Conservation (phyloP, 441 rosid species). For the Francoa sonchifolia region DNA sequence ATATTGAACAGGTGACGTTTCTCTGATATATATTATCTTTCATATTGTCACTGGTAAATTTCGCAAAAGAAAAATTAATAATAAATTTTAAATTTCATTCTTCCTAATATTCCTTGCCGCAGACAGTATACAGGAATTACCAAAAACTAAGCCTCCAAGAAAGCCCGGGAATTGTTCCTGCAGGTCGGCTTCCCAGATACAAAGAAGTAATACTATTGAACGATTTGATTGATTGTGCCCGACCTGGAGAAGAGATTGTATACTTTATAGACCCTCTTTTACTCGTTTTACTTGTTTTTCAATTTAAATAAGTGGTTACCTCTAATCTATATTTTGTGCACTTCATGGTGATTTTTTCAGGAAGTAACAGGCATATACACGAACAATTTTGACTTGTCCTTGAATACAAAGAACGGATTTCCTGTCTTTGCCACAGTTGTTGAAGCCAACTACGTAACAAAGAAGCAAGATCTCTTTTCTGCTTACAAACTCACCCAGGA, state of each 20-base stretch:
- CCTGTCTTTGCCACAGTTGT: slow-evolving; percentile 95
- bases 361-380: slow-evolving; percentile 93
- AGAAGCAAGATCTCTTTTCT: slow-evolving; percentile 95
- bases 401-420: slow-evolving; percentile 95
- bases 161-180: slow-evolving; percentile 98
- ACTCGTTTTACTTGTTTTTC: background rate
- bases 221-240: slow-evolving; percentile 94
- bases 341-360: slow-evolving; percentile 26
- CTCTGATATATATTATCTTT: slow-evolving; percentile 2
- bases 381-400: slow-evolving; percentile 80
- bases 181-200: slow-evolving; percentile 98
- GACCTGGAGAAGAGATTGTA: slow-evolving; percentile 97
- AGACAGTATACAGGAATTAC: slow-evolving; percentile 93
- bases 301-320: slow-evolving; percentile 3
- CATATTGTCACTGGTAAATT: no score
- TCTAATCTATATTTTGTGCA: background rate
- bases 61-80: no score
- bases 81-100: no score
- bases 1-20: slow-evolving; percentile 72
- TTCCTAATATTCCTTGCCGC: slow-evolving; percentile 18
- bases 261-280: slow-evolving; percentile 14
- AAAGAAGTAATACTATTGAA: slow-evolving; percentile 90
- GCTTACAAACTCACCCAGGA: slow-evolving; percentile 93
- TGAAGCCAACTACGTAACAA: slow-evolving; percentile 81
- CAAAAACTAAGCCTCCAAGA: slow-evolving; percentile 96